Evolutionary conservation across 2,329 filamentous ascomycete genomes (phyloP).

Genomic region (Lachnum nothofagi): DNA sequence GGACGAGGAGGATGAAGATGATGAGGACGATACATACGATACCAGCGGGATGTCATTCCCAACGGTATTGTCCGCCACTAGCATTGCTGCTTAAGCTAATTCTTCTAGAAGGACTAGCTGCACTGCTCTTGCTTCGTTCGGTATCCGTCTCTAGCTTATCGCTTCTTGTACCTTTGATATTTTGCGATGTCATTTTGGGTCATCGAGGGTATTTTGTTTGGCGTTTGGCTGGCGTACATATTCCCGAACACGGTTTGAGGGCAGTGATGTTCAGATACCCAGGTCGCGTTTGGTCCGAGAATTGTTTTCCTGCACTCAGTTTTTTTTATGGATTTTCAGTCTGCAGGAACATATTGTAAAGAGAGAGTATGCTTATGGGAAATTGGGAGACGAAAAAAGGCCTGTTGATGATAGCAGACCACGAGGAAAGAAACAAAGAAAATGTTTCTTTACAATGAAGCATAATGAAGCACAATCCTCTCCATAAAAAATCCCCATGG

Average conservation of each 20-base stretch:
- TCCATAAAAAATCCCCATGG: no score
- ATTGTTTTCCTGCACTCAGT: slow-evolving; percentile 5
- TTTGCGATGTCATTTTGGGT: slow-evolving; percentile 1
- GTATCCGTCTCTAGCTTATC: background rate
- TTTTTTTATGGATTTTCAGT: background rate
- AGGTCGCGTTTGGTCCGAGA: slow-evolving; percentile 16
- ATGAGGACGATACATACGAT: slow-evolving; percentile 22
- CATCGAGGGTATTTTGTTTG: slow-evolving; percentile 2
- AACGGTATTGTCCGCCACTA: slow-evolving; percentile 3
- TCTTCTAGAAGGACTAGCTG: background rate
- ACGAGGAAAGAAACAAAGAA: background rate
- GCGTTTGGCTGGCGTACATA: slow-evolving; percentile 18
- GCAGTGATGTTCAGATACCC: slow-evolving; percentile 20
- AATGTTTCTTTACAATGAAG: no score
- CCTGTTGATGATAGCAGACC: background rate
- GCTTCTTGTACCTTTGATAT: background rate
- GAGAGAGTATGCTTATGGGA: background rate
- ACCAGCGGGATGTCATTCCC: slow-evolving; percentile 14
- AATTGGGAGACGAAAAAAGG: background rate
- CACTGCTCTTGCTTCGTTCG: background rate
- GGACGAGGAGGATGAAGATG: slow-evolving; percentile 37
- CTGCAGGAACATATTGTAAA: background rate
- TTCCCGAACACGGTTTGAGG: slow-evolving; percentile 6
- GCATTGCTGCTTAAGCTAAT: slow-evolving; percentile 5
- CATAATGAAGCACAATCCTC: no score